phyloP scores from a whole-genome alignment of 345 rosid species.

The Salix brachista region DNA sequence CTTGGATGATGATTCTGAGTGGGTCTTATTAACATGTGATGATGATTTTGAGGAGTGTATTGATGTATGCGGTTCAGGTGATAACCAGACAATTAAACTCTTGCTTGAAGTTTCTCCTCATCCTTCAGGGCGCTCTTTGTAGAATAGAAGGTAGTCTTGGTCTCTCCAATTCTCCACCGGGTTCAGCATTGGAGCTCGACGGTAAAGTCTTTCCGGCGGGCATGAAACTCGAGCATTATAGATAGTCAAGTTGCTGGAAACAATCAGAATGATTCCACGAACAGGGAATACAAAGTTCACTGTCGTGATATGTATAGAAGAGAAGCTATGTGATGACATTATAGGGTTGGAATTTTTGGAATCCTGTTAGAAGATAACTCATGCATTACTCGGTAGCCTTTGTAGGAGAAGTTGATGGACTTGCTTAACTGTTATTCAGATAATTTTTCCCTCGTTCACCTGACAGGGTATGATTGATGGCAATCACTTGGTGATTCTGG shows the following conservation, averaged over 20 bases:
- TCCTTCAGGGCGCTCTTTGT: conserved; percentile 34
- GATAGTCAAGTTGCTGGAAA: neutral
- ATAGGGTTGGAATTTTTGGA: neutral
- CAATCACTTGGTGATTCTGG: too few species aligned
- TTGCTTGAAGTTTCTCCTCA: conserved; percentile 54
- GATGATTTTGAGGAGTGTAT: conserved; percentile 86
- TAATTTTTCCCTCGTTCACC: neutral
- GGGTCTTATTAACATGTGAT: conserved; percentile 86
- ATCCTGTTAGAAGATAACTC: neutral
- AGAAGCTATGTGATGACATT: neutral
- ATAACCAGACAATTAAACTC: conserved; percentile 55
- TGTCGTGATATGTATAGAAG: neutral
- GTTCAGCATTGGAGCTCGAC: neutral
- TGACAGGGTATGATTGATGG: too few species aligned
- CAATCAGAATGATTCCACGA: neutral
- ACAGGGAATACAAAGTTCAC: neutral
- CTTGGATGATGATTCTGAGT: conserved; percentile 90
- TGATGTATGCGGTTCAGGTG: conserved; percentile 50
- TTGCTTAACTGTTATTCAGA: neutral
- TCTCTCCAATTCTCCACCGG: neutral
- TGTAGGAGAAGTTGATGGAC: neutral
- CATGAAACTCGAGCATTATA: neutral
- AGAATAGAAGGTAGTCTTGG: conserved; percentile 31
- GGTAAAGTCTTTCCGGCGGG: neutral
- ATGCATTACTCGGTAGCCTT: neutral